phyloP scores from a whole-genome alignment of 768 basidiomycete species.

The Astraeus odoratus region DNA sequence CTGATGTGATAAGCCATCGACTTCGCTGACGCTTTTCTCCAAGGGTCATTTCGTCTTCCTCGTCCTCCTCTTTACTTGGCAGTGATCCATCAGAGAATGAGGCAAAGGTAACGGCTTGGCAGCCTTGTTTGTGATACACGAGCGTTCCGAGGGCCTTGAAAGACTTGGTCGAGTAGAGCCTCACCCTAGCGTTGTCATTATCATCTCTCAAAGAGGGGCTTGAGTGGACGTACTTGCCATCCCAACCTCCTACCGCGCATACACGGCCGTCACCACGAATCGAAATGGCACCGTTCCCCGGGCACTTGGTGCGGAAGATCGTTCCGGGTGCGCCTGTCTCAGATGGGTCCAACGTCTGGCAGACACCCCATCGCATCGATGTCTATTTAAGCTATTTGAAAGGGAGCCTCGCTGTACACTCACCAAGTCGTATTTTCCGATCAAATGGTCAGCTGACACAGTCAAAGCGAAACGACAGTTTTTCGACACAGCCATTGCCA shows the following conservation, averaged over 20 bases:
- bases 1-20: slow-evolving; percentile 1
- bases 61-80: slow-evolving; percentile 30
- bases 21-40: slow-evolving; percentile 38
- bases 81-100: slow-evolving; percentile 11
- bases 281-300: slow-evolving; percentile 73
- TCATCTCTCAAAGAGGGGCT: background rate
- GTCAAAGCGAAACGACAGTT: slow-evolving; percentile 59
- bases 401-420: slow-evolving; percentile 6
- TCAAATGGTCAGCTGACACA: slow-evolving; percentile 79
- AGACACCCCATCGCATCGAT: background rate
- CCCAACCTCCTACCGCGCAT: slow-evolving; percentile 91
- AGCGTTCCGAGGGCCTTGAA: slow-evolving; percentile 83
- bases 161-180: slow-evolving; percentile 73
- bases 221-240: slow-evolving; percentile 64
- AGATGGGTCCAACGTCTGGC: slow-evolving; percentile 6
- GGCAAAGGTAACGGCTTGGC: slow-evolving; percentile 73
- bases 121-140: slow-evolving; percentile 70
- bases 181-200: slow-evolving; percentile 44
- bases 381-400: slow-evolving; percentile 3
- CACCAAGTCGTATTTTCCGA: slow-evolving; percentile 59
- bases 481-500: slow-evolving; percentile 74
- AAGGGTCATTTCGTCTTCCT: slow-evolving; percentile 47
- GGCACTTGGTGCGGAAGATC: slow-evolving; percentile 58
- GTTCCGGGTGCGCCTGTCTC: slow-evolving; percentile 21
- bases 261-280: slow-evolving; percentile 71